Evolutionary conservation across 352 stramenopile species (phyloP).

Genomic region (Globisporangium uncinulatum): DNA sequence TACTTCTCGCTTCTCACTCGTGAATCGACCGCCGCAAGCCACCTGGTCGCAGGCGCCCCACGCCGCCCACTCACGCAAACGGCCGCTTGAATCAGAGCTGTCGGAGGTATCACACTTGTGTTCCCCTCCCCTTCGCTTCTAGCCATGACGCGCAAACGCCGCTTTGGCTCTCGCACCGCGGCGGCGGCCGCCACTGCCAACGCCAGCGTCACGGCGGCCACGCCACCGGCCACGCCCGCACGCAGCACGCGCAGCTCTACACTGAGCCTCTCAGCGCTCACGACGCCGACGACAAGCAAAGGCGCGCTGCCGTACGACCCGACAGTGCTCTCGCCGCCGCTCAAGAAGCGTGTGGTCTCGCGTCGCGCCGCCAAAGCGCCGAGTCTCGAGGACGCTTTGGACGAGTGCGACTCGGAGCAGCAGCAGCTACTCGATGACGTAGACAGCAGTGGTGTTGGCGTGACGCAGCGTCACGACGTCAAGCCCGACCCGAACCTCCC

Average conservation of each 20-base stretch:
- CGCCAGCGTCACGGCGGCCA: neutral
- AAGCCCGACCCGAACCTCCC: conserved; percentile 51
- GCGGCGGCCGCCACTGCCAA: neutral
- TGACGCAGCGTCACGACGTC: conserved; percentile 18
- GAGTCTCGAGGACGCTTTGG: conserved; percentile 22
- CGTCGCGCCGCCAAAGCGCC: conserved; percentile 33
- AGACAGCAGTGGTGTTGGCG: neutral
- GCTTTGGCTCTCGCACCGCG: conserved; percentile 3
- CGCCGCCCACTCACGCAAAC: conserved; percentile 7
- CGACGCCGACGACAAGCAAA: neutral
- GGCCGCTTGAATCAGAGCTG: conserved; percentile 13
- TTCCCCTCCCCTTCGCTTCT: neutral
- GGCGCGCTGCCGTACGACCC: conserved; percentile 7
- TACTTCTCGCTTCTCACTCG: conserved; percentile 4
- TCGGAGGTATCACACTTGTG: neutral
- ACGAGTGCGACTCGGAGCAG: conserved; percentile 8
- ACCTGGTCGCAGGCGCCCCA: conserved; percentile 4
- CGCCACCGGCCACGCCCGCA: neutral
- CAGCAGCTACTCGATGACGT: conserved; percentile 1
- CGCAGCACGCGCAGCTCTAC: conserved; percentile 2
- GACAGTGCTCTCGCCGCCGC: conserved; percentile 36
- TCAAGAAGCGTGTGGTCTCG: conserved; percentile 43
- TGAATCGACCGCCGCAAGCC: neutral
- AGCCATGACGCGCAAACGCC: conserved; percentile 17
- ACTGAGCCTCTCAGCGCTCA: neutral